Percentiles rank a stretch among this genome's conserved stretches.
Conservation (phyloP, 208 protist species). For the Trypanosoma boissoni region DNA sequence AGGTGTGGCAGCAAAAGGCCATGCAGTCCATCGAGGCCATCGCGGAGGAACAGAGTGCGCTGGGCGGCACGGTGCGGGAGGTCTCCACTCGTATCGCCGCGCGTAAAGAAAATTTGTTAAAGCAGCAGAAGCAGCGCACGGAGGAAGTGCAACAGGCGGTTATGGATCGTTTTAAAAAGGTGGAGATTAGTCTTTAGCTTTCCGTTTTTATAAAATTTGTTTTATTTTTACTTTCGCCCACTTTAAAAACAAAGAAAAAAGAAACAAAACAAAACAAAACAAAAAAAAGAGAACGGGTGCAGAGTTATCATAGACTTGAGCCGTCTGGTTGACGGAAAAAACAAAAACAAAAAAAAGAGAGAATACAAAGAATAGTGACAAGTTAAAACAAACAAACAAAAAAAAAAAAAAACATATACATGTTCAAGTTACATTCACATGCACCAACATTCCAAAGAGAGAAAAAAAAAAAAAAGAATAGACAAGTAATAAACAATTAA, state of each 20-base stretch:
- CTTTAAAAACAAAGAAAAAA: too few species aligned
- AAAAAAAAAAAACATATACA: too few species aligned
- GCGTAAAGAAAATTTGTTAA: conserved; percentile 41
- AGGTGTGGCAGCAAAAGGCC: conserved; percentile 79
- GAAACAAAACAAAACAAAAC: too few species aligned
- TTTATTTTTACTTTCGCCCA: too few species aligned
- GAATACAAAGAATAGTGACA: too few species aligned
- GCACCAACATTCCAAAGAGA: neutral
- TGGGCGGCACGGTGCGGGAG: conserved; percentile 61
- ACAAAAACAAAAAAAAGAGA: too few species aligned
- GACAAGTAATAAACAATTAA: neutral
- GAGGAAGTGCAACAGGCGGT: conserved; percentile 43
- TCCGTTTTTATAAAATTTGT: too few species aligned
- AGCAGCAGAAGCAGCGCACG: conserved; percentile 44
- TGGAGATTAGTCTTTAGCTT: conserved; percentile 17
- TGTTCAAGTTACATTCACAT: neutral
- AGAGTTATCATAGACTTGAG: too few species aligned
- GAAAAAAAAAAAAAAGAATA: neutral
- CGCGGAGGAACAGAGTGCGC: conserved; percentile 68
- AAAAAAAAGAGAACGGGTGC: too few species aligned
- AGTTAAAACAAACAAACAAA: too few species aligned
- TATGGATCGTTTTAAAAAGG: conserved; percentile 31
- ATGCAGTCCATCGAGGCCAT: conserved; percentile 63
- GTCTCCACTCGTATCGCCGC: conserved; percentile 41
- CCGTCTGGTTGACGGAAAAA: too few species aligned